A percentile compares a stretch with the other conserved stretches of the same genome.
Conservation (phyloP, 164 flowering plant species). For the Kalanchoe fedtschenkoi region DNA sequence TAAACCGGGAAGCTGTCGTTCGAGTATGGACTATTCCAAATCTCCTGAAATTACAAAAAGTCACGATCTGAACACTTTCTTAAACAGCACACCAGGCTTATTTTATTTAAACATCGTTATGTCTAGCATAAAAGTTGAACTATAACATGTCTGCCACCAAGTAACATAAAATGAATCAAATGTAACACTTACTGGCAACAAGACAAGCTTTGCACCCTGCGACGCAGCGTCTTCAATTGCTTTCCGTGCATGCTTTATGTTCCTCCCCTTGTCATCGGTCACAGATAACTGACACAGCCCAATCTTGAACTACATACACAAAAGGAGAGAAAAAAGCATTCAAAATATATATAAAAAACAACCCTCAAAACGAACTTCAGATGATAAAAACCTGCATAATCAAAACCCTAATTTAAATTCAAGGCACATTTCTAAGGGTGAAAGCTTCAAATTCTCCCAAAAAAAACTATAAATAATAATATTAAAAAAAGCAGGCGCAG, state of each 20-base stretch:
- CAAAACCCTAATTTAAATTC: background rate
- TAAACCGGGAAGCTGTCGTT: conserved; percentile 88
- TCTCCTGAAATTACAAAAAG: conserved; percentile 46
- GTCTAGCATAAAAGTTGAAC: background rate
- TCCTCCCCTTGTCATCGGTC: conserved; percentile 77
- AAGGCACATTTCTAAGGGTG: no score
- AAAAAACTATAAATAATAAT: background rate
- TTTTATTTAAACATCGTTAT: background rate
- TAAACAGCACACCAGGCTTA: background rate
- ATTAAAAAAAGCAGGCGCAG: background rate
- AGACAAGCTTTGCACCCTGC: conserved; percentile 83
- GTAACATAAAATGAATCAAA: background rate
- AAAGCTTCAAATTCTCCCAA: background rate
- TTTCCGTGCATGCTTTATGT: conserved; percentile 70
- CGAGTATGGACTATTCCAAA: conserved; percentile 97
- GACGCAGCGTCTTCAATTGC: conserved; percentile 77
- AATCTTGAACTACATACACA: conserved; percentile 58
- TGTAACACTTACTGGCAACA: conserved; percentile 74
- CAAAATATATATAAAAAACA: conserved; percentile 1
- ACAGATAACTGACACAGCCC: conserved; percentile 81
- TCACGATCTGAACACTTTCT: background rate
- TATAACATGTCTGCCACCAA: background rate
- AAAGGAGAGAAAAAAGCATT: background rate
- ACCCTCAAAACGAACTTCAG: background rate
- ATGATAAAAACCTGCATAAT: background rate